Conservation (phyloP, 1,284 basidiomycete species). For the Schizophyllum amplum region DNA sequence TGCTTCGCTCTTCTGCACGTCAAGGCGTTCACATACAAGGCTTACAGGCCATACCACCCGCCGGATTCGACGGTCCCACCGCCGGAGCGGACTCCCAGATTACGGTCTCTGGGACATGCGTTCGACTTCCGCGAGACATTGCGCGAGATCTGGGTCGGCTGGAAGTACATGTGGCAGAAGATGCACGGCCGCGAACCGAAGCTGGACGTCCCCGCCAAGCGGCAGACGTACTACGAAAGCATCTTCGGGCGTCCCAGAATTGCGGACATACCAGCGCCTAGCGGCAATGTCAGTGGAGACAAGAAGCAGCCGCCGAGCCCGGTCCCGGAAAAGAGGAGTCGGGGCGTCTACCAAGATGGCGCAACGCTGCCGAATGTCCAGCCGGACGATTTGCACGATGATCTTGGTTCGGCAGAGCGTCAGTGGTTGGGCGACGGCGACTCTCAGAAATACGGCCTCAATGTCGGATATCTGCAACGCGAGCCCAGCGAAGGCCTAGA, state of each 20-base stretch:
- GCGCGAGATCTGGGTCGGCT: slow-evolving; percentile 48
- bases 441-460: slow-evolving; percentile 28
- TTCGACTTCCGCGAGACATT: slow-evolving; percentile 63
- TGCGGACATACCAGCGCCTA: slow-evolving; percentile 10
- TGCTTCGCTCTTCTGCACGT: slow-evolving; percentile 67
- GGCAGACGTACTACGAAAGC: slow-evolving; percentile 38
- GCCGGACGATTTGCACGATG: slow-evolving; percentile 26
- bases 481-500: slow-evolving; percentile 48
- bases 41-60: slow-evolving; percentile 35
- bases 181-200: slow-evolving; percentile 38
- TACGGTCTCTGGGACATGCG: slow-evolving; percentile 50
- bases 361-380: neutral
- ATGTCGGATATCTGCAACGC: slow-evolving; percentile 26
- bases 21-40: slow-evolving; percentile 66
- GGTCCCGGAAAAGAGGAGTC: slow-evolving; percentile 7
- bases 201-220: slow-evolving; percentile 38
- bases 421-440: slow-evolving; percentile 37
- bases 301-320: slow-evolving; percentile 5
- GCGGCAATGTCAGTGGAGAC: neutral
- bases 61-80: slow-evolving; percentile 21
- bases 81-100: slow-evolving; percentile 36
- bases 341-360: neutral
- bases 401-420: slow-evolving; percentile 35
- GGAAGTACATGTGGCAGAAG: slow-evolving; percentile 44
- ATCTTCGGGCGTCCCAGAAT: slow-evolving; percentile 38